Evolutionary conservation across 2,329 filamentous ascomycete genomes (phyloP).

Genomic region (Monosporascus sp.): DNA sequence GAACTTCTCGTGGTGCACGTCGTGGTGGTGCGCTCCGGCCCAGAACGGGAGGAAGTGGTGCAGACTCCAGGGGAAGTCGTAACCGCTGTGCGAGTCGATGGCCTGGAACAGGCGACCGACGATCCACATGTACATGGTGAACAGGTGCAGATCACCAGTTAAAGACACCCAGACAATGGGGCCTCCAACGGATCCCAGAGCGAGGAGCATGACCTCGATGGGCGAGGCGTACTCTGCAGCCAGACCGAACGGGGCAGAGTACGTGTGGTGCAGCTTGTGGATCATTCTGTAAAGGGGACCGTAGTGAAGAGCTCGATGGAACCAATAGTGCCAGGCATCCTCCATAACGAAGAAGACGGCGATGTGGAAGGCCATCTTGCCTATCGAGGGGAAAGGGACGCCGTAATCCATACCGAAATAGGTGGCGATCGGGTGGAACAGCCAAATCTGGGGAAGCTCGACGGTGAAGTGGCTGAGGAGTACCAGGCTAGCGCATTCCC

Average conservation of each 20-base stretch:
- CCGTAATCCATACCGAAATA: constrained; percentile 84
- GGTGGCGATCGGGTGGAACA: constrained; percentile 95
- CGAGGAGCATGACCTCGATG: constrained; percentile 93
- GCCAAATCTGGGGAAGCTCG: constrained; percentile 96
- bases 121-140: constrained; percentile 99
- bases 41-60: constrained; percentile 96
- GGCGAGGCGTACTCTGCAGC: constrained; percentile 97
- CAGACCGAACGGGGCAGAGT: constrained; percentile 93
- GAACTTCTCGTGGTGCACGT: constrained; percentile 96
- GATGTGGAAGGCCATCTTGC: constrained; percentile 88
- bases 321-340: constrained; percentile 98
- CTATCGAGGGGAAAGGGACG: constrained; percentile 81
- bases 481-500: constrained; percentile 87
- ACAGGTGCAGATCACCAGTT: constrained; percentile 82
- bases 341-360: constrained; percentile 92
- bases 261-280: constrained; percentile 99
- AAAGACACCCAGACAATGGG: constrained; percentile 80
- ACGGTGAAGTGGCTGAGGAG: constrained; percentile 95
- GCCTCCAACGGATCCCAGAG: constrained; percentile 74
- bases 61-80: constrained; percentile 97
- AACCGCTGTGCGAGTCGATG: constrained; percentile 94
- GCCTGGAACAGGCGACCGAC: constrained; percentile 89
- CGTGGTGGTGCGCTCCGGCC: constrained; percentile 95
- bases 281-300: constrained; percentile 92
- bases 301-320: constrained; percentile 88